A percentile compares a stretch with the other conserved stretches of the same genome.
These are phyloP conservation scores for Theileria orientalis DNA, from an alignment of 169 alveolate genomes.

Conservation along the genomic window DNA sequence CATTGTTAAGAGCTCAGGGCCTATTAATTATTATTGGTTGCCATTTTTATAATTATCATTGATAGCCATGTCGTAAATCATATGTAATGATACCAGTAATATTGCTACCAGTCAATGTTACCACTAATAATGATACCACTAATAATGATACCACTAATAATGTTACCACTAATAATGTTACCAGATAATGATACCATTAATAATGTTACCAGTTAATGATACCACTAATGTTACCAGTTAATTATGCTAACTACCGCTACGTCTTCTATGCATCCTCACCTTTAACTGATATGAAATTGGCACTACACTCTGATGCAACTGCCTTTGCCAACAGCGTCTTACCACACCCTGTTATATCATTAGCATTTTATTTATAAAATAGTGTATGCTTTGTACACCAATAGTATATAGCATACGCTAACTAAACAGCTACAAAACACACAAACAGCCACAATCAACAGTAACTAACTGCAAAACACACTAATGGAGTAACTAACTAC, in stretches of 20 bases:
- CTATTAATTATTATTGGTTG: not conserved
- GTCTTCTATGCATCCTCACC: constrained; percentile 68
- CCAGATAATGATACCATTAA: not conserved
- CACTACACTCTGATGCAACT: constrained; percentile 98
- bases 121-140: not conserved
- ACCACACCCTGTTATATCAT: constrained; percentile 95
- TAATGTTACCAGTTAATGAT: not conserved
- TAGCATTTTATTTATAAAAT: not conserved
- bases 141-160: not conserved
- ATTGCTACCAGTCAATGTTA: too few species aligned
- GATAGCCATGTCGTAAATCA: too few species aligned
- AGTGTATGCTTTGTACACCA: too few species aligned
- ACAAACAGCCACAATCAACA: not conserved
- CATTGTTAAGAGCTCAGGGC: constrained; percentile 98
- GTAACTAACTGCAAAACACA: too few species aligned
- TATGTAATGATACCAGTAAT: not conserved
- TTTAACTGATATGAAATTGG: constrained; percentile 97
- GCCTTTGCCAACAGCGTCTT: constrained; percentile 98
- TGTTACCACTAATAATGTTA: not conserved
- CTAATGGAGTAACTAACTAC: not conserved
- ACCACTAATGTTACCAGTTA: not conserved
- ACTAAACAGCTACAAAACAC: too few species aligned
- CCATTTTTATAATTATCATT: too few species aligned
- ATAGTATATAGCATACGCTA: too few species aligned
- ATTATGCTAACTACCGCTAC: not conserved